A percentile compares a stretch with the other conserved stretches of the same genome.
Conservation (phyloP, 2,329 filamentous ascomycete species). For the Paradendryphiella salina region DNA sequence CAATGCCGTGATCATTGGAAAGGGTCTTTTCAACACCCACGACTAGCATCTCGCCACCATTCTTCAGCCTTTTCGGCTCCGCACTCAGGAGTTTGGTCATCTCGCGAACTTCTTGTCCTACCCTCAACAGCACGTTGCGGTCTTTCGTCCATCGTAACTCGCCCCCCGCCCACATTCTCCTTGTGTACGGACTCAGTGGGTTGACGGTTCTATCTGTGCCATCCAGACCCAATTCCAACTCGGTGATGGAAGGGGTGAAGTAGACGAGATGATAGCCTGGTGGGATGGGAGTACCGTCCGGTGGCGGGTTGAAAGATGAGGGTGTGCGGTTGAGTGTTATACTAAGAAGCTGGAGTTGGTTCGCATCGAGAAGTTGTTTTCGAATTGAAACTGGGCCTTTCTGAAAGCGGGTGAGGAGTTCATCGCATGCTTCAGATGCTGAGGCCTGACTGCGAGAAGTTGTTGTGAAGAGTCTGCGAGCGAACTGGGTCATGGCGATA, state of each 20-base stretch:
- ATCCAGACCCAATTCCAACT: conserved; percentile 70
- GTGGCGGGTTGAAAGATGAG: conserved; percentile 25
- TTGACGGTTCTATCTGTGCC: conserved; percentile 81
- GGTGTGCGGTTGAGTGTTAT: conserved; percentile 34
- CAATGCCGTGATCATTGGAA: conserved; percentile 37
- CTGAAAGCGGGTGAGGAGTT: conserved; percentile 39
- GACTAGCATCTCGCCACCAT: conserved; percentile 60
- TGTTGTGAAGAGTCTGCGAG: conserved; percentile 28
- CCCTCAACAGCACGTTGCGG: conserved; percentile 22
- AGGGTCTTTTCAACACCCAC: conserved; percentile 62
- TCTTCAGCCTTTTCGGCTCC: conserved; percentile 55
- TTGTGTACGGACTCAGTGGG: conserved; percentile 70
- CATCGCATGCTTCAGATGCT: conserved; percentile 35
- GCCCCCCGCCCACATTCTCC: conserved; percentile 92
- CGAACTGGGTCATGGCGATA: conserved; percentile 19
- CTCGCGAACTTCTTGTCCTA: conserved; percentile 47
- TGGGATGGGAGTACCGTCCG: conserved; percentile 53
- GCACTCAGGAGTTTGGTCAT: conserved; percentile 52
- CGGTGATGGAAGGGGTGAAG: conserved; percentile 73
- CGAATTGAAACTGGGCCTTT: conserved; percentile 35
- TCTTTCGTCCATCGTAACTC: conserved; percentile 60
- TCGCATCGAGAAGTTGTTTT: conserved; percentile 39
- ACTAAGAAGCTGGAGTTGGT: conserved; percentile 39
- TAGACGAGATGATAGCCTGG: conserved; percentile 83
- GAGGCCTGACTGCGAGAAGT: conserved; percentile 23